Evolutionary conservation across 169 alveolate genomes (phyloP).

Genomic region (Cryptosporidium xiaoi): DNA sequence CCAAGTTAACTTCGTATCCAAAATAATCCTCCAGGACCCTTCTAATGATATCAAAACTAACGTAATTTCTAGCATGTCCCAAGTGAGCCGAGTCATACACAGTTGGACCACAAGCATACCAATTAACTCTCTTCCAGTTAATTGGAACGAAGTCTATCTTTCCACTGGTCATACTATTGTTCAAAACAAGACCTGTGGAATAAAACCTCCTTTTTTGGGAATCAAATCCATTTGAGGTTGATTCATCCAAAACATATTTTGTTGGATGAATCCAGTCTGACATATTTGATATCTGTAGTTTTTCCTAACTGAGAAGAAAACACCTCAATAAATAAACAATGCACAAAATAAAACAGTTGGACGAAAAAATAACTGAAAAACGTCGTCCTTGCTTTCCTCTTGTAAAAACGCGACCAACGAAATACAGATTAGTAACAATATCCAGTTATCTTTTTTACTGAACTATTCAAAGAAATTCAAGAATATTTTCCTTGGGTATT

Average conservation of each 20-base stretch:
- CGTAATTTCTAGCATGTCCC: conserved; percentile 99
- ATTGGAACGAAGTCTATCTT: conserved; percentile 58
- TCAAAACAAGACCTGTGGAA: conserved; percentile 51
- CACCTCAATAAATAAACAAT: too few relatives aligned
- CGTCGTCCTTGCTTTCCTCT: too few relatives aligned
- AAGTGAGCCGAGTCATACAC: conserved; percentile 98
- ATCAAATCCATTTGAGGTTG: not conserved
- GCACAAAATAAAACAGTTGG: too few relatives aligned
- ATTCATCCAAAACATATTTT: conserved; percentile 6
- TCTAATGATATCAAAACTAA: conserved; percentile 94
- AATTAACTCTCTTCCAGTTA: conserved; percentile 85
- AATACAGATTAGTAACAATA: too few relatives aligned
- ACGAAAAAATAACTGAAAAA: too few relatives aligned
- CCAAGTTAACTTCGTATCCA: conserved; percentile 93
- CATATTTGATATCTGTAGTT: not conserved
- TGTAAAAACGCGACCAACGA: too few relatives aligned
- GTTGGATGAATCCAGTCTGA: conserved; percentile 74
- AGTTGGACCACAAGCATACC: conserved; percentile 96
- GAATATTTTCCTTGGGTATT: too few relatives aligned
- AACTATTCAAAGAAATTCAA: too few relatives aligned
- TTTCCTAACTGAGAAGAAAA: too few relatives aligned
- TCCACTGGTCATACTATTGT: conserved; percentile 67
- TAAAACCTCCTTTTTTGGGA: conserved; percentile 29
- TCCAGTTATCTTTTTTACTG: too few relatives aligned
- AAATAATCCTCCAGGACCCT: conserved; percentile 94